Base-by-base conservation (phyloP, 768 basidiomycete species). In the Pseudohyphozyma bogoriensis region DNA sequence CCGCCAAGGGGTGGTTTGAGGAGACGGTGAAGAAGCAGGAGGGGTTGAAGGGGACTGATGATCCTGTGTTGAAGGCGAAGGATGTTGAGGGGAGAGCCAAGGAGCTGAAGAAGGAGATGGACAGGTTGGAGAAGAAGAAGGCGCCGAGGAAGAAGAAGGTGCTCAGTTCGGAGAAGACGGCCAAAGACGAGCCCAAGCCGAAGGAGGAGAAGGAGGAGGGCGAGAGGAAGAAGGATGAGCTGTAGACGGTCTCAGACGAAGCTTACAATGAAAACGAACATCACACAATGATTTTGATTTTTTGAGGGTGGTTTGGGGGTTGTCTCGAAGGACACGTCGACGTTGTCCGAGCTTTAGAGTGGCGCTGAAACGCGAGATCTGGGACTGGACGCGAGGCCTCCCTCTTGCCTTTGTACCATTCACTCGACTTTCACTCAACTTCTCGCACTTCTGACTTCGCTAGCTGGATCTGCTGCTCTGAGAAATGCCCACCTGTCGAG, bases 21-120 rank as follows among this genome's bases (percentile, higher is more conserved):
- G 83, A 82, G 58, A 81, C 81, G 74, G 85, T 91, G 18, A 85
- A 86, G 76, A 83, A 82, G 74, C 92, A 95, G 76, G 86, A 85
- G 76, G 74, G 70, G 56, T 80, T 85, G 51, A 80, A 84, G 73
- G 74, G 78, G 71, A 81, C 86, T 68, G 83, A 89, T 71, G 83
- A 95, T 70, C 89, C 91, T 4, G 85, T 85, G n/a, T 81, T 96
- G 35, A 80, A 83, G 74, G 86, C 85, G 52, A 80, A 76, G 67
- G 91, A 96, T 75, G 84, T 97, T 82, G 85, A 84, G 75, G 83
- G 83, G 57, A 79, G 85, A 58, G 86, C 86, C 31, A 58, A 59
- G 40, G 68, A 70, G 12, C 15, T 69, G 12, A 54, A 60, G 16
- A 46, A 16, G 24, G 67, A 68, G 58, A 20, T 64, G 15, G 45